phyloP scores from a whole-genome alignment of 306 rosid genomes.

The Quercus berberidifolia region DNA sequence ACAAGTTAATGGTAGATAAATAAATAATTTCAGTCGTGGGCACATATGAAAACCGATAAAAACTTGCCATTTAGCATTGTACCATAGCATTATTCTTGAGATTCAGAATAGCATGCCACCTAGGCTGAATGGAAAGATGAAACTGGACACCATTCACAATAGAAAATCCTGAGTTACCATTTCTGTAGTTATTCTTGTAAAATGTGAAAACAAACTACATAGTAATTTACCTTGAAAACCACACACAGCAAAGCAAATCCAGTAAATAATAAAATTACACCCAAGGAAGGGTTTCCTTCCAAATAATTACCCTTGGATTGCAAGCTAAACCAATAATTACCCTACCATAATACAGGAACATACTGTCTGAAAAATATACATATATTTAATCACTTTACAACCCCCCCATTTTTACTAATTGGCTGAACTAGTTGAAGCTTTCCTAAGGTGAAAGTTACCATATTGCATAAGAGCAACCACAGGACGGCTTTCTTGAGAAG shows the following conservation, averaged over 20 bases:
- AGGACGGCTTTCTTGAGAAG: constrained; percentile 10
- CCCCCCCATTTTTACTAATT: not conserved
- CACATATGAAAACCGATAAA: too few species aligned
- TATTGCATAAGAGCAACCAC: constrained; percentile 21
- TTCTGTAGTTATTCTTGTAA: too few species aligned
- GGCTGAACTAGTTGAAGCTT: not conserved
- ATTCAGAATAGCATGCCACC: too few species aligned
- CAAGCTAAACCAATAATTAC: constrained; percentile 41
- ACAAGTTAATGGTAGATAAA: too few species aligned
- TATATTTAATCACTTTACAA: constrained; percentile 27
- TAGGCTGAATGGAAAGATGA: too few species aligned
- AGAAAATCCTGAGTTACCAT: too few species aligned
- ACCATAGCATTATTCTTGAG: too few species aligned
- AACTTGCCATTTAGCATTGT: too few species aligned
- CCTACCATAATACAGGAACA: constrained; percentile 33
- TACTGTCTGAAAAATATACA: constrained; percentile 12
- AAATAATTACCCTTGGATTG: constrained; percentile 35
- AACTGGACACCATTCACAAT: too few species aligned
- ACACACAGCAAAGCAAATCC: constrained; percentile 22
- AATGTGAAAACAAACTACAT: too few species aligned
- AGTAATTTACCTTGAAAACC: constrained; percentile 14
- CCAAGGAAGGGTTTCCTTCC: constrained; percentile 46
- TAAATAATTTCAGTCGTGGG: too few species aligned
- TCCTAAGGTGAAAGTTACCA: constrained; percentile 10
- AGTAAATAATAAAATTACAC: constrained; percentile 30